Percentiles rank a stretch among this genome's conserved stretches.
These are phyloP conservation scores for Colletotrichum sp. DNA, from an alignment of 2,329 filamentous ascomycete species.

Conservation along the genomic window DNA sequence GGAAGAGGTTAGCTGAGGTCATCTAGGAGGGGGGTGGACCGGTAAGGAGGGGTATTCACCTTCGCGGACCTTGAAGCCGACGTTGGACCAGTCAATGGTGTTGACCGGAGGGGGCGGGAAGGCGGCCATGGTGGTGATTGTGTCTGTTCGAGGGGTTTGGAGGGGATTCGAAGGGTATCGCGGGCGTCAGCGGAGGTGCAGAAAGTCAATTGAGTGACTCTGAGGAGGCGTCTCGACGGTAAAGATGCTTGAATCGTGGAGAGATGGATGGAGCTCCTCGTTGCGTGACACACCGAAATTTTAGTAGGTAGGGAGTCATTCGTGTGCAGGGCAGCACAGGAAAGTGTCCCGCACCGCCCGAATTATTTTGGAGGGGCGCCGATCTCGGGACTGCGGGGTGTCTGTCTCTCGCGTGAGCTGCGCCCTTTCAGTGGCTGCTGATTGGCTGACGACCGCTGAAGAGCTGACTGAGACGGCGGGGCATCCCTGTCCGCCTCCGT, in stretches of 20 bases:
- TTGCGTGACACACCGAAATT: slow-evolving; percentile 5
- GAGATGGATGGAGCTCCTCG: neutral
- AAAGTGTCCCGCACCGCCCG: neutral
- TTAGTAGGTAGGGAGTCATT: neutral
- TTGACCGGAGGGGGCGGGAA: slow-evolving; percentile 81
- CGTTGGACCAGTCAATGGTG: slow-evolving; percentile 90
- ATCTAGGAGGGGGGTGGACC: neutral
- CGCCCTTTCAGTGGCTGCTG: neutral
- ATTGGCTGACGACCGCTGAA: neutral
- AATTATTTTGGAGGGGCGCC: slow-evolving; percentile 12
- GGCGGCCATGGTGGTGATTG: slow-evolving; percentile 43
- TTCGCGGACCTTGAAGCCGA: slow-evolving; percentile 92
- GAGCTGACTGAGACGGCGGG: neutral
- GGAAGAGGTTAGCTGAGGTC: neutral
- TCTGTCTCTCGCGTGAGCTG: neutral
- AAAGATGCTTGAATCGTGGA: neutral
- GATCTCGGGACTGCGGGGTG: slow-evolving; percentile 20
- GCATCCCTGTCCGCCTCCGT: slow-evolving; percentile 6
- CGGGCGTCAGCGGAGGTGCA: neutral
- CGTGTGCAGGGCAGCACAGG: neutral
- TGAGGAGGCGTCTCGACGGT: neutral
- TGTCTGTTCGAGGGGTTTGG: neutral
- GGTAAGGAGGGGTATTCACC: slow-evolving; percentile 52
- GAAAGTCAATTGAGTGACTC: neutral
- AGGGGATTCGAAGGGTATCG: neutral